Conservation (phyloP, 2,329 filamentous ascomycete genomes). For the Diplodia corticola region DNA sequence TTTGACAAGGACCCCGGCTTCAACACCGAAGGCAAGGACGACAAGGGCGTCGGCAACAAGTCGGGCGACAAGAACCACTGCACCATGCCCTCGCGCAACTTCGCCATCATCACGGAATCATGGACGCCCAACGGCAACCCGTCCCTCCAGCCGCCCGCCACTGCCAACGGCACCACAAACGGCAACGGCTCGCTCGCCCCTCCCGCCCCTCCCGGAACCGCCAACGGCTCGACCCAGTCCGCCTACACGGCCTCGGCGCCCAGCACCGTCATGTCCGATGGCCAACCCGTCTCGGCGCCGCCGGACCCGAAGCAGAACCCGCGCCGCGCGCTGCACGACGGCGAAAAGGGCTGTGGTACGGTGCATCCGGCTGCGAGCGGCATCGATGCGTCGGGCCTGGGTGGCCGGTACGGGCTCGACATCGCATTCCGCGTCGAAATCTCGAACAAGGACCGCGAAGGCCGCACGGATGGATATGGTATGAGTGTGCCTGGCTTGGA, state of each 20-base stretch:
- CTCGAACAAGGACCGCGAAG: constrained; percentile 44
- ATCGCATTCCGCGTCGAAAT: constrained; percentile 52
- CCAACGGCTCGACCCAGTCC: constrained; percentile 31
- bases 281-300: constrained; percentile 24
- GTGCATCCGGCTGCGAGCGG: constrained; percentile 68
- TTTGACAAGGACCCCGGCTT: constrained; percentile 62
- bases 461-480: constrained; percentile 52
- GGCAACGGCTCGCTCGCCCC: constrained; percentile 19
- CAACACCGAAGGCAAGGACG: constrained; percentile 48
- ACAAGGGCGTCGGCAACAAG: constrained; percentile 51
- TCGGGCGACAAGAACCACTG: constrained; percentile 74
- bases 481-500: constrained; percentile 50
- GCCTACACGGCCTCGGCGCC: constrained; percentile 25
- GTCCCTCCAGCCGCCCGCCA: constrained; percentile 19
- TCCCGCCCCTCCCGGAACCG: constrained; percentile 23
- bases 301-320: constrained; percentile 53
- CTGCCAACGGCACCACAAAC: constrained; percentile 31
- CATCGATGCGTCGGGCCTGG: constrained; percentile 43
- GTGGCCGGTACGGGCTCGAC: constrained; percentile 48
- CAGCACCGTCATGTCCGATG: constrained; percentile 3
- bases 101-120: constrained; percentile 62
- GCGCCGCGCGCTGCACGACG: constrained; percentile 67
- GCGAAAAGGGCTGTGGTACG: constrained; percentile 78
- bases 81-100: constrained; percentile 75
- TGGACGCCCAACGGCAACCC: constrained; percentile 30